Evolutionary conservation across 805 yeast species (phyloP).

Genomic region (Starmerella geochares): DNA sequence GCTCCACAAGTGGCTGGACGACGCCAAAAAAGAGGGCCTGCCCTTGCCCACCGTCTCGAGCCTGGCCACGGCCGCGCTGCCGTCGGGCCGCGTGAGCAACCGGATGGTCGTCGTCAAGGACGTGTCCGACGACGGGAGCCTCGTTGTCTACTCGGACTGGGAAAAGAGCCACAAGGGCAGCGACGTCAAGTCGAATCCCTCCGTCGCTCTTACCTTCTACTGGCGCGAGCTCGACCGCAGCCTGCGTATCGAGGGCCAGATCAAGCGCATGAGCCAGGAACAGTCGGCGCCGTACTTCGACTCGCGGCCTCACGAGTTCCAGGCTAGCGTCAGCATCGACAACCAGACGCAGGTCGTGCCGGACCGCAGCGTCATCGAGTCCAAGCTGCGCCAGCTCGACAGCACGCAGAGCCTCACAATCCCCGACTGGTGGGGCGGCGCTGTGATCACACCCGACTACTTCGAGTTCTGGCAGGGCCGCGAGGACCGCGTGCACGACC

Average conservation of each 20-base stretch:
- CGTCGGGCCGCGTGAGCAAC: conserved; percentile 77
- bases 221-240: conserved; percentile 89
- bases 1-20: conserved; percentile 74
- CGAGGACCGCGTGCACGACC: conserved; percentile 75
- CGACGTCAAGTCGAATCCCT: conserved; percentile 60
- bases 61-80: conserved; percentile 77
- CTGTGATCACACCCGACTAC: conserved; percentile 75
- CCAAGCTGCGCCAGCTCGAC: conserved; percentile 38
- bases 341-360: conserved; percentile 62
- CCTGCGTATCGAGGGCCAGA: conserved; percentile 79
- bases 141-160: conserved; percentile 85
- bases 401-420: conserved; percentile 65
- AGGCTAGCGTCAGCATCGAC: conserved; percentile 92
- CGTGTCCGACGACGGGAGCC: conserved; percentile 61
- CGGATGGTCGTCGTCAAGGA: conserved; percentile 80
- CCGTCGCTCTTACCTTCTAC: conserved; percentile 75
- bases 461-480: conserved; percentile 98
- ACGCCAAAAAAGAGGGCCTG: conserved; percentile 49
- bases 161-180: conserved; percentile 64
- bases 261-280: conserved; percentile 60
- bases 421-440: conserved; percentile 93
- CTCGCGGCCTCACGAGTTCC: conserved; percentile 82
- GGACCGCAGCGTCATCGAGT: conserved; percentile 53
- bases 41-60: conserved; percentile 69
- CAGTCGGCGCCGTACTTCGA: conserved; percentile 66